These are phyloP conservation scores for Cylindrodendrum hubeiense DNA, from an alignment of 2,329 filamentous ascomycete species.

Conservation along the genomic window DNA sequence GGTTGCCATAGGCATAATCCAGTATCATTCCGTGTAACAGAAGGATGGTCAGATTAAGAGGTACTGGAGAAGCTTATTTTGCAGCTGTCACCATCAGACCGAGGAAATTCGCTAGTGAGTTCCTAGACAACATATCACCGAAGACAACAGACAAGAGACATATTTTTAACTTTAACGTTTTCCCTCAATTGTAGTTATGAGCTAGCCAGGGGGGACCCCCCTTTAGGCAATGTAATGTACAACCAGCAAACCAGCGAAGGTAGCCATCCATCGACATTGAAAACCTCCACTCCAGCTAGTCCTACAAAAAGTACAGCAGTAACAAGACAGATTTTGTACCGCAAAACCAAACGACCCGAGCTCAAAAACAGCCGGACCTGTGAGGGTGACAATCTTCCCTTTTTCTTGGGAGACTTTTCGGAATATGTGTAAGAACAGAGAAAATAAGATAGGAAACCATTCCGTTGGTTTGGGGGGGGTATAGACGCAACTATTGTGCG, in stretches of 20 bases:
- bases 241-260: constrained; percentile 36
- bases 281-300: constrained; percentile 40
- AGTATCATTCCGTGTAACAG: too few species aligned
- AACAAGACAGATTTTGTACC: constrained; percentile 38
- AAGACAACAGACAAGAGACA: neutral
- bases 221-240: constrained; percentile 40
- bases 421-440: constrained; percentile 37
- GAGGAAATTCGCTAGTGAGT: neutral
- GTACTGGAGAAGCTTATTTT: too few species aligned
- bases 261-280: constrained; percentile 31
- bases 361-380: constrained; percentile 34
- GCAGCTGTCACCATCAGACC: too few species aligned
- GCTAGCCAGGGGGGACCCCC: constrained; percentile 36
- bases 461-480: constrained; percentile 37
- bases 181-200: constrained; percentile 45
- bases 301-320: constrained; percentile 44
- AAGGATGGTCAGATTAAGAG: too few species aligned
- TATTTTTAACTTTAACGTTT: constrained; percentile 40
- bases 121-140: constrained; percentile 1
- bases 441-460: constrained; percentile 33
- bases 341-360: constrained; percentile 36
- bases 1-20: too few species aligned
- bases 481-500: constrained; percentile 45
- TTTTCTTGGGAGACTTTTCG: constrained; percentile 16
- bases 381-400: constrained; percentile 39